These are phyloP conservation scores for Fusarium pseudocircinatum DNA, from an alignment of 2,329 filamentous ascomycete genomes.

Conservation along the genomic window DNA sequence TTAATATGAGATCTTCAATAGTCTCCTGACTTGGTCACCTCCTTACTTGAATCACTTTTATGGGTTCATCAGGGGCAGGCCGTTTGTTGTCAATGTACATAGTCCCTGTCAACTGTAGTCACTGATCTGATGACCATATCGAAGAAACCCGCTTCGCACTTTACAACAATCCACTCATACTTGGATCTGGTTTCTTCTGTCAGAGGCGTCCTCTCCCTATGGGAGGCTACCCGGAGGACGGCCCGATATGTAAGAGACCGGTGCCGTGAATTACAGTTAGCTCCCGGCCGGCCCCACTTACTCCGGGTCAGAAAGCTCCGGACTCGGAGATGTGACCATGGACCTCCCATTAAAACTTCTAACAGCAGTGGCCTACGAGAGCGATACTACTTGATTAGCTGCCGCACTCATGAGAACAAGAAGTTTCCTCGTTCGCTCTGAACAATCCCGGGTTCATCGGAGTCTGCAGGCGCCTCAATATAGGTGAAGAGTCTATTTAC, in stretches of 20 bases:
- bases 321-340: not conserved
- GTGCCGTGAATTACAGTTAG: not conserved
- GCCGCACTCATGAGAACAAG: fast-evolving
- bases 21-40: not conserved
- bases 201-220: not conserved
- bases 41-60: not conserved
- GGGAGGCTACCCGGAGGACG: no score
- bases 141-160: no score
- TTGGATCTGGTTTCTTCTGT: no score
- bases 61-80: not conserved
- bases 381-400: not conserved
- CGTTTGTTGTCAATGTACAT: not conserved
- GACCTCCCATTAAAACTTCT: not conserved
- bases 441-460: not conserved
- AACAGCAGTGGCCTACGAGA: no score
- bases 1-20: not conserved
- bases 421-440: not conserved
- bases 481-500: not conserved
- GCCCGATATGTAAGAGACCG: not conserved
- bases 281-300: not conserved
- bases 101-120: not conserved
- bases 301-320: not conserved
- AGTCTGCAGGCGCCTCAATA: no score
- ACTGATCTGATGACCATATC: fast-evolving
- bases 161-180: no score